These are phyloP conservation scores for Prunus yedoensis DNA, from an alignment of 331 rosid genomes.

Conservation along the genomic window DNA sequence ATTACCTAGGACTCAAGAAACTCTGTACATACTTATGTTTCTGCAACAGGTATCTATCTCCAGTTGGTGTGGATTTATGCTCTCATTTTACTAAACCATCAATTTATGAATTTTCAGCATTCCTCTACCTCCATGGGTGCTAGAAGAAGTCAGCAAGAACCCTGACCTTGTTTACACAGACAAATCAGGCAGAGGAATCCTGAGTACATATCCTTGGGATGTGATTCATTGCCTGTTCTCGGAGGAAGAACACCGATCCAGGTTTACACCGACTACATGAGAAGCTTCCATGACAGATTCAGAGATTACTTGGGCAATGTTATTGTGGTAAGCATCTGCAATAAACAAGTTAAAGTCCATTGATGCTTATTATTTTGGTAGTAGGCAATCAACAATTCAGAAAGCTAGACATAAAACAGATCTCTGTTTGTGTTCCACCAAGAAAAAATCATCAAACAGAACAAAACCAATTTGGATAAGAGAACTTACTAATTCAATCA, in stretches of 20 bases:
- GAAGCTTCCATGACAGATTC: slow-evolving; percentile 82
- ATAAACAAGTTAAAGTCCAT: not conserved
- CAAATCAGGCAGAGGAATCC: slow-evolving; percentile 82
- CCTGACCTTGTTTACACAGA: slow-evolving; percentile 87
- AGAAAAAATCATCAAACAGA: not conserved
- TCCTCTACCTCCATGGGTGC: slow-evolving; percentile 89
- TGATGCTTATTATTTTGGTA: slow-evolving; percentile 1
- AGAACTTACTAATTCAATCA: not conserved
- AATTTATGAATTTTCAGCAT: slow-evolving; percentile 46
- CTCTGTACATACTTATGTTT: not conserved
- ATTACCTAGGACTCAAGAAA: not conserved
- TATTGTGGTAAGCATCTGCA: slow-evolving; percentile 54
- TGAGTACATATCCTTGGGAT: slow-evolving; percentile 81
- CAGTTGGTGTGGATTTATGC: too few relatives aligned
- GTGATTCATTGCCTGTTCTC: slow-evolving; percentile 79
- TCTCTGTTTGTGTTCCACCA: not conserved
- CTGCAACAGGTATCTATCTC: not conserved
- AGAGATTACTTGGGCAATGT: slow-evolving; percentile 60
- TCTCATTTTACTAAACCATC: not conserved
- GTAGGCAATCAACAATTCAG: not conserved
- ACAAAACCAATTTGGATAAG: not conserved
- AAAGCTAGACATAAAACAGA: not conserved
- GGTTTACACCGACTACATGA: slow-evolving; percentile 87
- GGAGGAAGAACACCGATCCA: slow-evolving; percentile 86
- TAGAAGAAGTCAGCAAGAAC: slow-evolving; percentile 72